Evolutionary conservation across 768 basidiomycete species (phyloP), one percentile per base, ranked within the genome.

Genomic region (Phanerochaete sordida): DNA sequence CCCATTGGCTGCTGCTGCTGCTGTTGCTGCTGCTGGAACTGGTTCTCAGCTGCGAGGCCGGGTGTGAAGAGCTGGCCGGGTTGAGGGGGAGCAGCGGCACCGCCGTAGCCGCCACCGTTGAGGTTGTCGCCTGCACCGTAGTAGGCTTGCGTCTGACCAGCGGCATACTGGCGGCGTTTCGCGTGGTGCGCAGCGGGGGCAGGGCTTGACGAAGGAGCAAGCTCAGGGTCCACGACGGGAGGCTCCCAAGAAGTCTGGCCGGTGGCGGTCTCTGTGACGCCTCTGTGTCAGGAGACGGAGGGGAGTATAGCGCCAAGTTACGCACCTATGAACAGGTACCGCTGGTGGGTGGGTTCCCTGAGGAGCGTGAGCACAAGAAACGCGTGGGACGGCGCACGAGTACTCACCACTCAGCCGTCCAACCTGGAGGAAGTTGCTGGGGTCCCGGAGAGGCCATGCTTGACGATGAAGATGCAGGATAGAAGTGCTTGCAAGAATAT

Each of bases 151-250:
- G 93, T 93, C 74, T 97, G 95, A 12, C 92, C 95, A 3, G 92
- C 86, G 51, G 95, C 95, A 72, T 98, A 98, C 73, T 96, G 94
- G 47, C 95, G 87, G 65, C 93, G 88, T 75, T 92, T 90, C 56
- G 77, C 57, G 64, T 82, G 79, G 28, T 75, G 70, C 6, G 81
- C 72, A n/a, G 65, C 56, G 2, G 72, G 70, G 16, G 78, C 75
- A 26, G 83, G 79, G 30, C 83, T 79, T 23, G 76, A 79, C 73
- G 47, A 82, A 77, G 27, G 73, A 65, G 30, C 66, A 64, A 56
- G 74, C 66, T 43, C 73, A 65, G 56, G 72, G 67, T 55, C 72
- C 13, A 74, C 69, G 2, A 79, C 73, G 2, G 93, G 93, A 33
- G 81, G 81, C 56, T 97, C 95, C 95, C 95, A 97, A 69, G 97